Percentiles rank a stretch among this genome's conserved stretches.
These are phyloP conservation scores for Fusarium acutatum DNA, from an alignment of 2,329 filamentous ascomycete species.

Conservation along the genomic window DNA sequence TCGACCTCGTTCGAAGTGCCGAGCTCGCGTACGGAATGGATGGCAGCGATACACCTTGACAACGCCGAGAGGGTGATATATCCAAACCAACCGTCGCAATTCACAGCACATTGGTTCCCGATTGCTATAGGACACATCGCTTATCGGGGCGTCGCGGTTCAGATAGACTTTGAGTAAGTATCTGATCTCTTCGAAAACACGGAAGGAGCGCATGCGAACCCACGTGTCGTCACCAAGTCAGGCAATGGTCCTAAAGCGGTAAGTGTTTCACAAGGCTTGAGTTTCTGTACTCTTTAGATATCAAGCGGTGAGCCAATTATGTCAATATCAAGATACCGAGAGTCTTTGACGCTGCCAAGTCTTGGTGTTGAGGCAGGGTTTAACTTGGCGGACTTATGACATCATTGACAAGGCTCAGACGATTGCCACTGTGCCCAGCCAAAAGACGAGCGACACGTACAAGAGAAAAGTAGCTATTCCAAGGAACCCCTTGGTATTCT, in stretches of 20 bases:
- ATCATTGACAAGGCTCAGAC: constrained; percentile 9
- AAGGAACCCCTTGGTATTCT: constrained; percentile 25
- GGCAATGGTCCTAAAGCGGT: background rate
- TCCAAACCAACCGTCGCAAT: accelerated
- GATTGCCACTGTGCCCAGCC: constrained; percentile 19
- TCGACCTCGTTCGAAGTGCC: no score
- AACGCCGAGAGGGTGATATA: background rate
- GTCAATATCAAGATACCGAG: background rate
- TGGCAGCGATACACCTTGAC: background rate
- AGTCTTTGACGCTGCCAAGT: constrained; percentile 17
- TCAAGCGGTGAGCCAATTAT: background rate
- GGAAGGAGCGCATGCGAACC: background rate
- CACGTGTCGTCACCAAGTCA: background rate
- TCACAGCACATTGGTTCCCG: accelerated
- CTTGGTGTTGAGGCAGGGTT: constrained; percentile 14
- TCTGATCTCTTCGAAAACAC: accelerated
- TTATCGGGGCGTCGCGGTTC: accelerated
- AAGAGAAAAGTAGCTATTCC: background rate
- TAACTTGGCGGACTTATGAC: constrained; percentile 17
- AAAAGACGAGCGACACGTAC: constrained; percentile 12
- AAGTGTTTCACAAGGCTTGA: background rate
- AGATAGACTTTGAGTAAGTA: background rate
- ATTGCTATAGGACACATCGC: accelerated
- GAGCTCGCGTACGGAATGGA: no score
- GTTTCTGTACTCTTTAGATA: background rate